A percentile compares a stretch with the other conserved stretches of the same genome.
These are phyloP conservation scores for Dactylellina leptospora DNA, from an alignment of 2,329 filamentous ascomycete species.

Conservation along the genomic window DNA sequence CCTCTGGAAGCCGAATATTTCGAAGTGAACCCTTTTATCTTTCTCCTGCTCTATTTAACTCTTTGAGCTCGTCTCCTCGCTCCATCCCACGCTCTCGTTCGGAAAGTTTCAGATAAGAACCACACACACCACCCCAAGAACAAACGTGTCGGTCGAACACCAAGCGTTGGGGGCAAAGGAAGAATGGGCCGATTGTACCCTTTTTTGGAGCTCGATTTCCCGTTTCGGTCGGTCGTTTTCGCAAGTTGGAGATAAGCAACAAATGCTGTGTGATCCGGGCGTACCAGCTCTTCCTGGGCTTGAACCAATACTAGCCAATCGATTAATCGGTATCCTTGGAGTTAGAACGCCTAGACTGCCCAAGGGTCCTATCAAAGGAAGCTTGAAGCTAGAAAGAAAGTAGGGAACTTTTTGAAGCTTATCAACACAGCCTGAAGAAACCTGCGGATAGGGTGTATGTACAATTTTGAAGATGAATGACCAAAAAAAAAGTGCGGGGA, in stretches of 20 bases:
- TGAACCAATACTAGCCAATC: conserved; percentile 27
- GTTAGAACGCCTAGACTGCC: not conserved
- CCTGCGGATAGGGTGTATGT: not conserved
- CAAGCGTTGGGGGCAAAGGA: conserved; percentile 40
- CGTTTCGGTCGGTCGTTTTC: conserved; percentile 12
- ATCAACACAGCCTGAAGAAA: not conserved
- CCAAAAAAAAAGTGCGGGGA: conserved; percentile 28
- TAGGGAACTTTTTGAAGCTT: conserved; percentile 2
- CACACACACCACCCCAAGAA: conserved; percentile 16
- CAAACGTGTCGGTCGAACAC: conserved; percentile 17
- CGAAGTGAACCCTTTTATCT: conserved; percentile 12
- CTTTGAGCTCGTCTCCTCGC: conserved; percentile 23
- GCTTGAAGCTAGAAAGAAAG: conserved; percentile 5
- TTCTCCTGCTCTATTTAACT: conserved; percentile 52
- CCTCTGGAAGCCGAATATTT: not conserved
- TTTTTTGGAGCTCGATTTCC: conserved; percentile 17
- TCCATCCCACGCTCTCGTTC: conserved; percentile 48
- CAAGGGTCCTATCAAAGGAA: conserved; percentile 1
- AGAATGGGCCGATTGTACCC: not conserved
- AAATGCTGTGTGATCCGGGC: conserved; percentile 3
- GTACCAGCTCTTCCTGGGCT: not conserved
- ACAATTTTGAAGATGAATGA: not conserved
- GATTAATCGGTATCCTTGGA: conserved; percentile 40
- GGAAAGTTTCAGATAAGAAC: conserved; percentile 52
- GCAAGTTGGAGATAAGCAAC: conserved; percentile 18